These are phyloP conservation scores for Rhynchospora breviuscula DNA, from an alignment of 176 grass and related monocot genomes.

Conservation along the genomic window DNA sequence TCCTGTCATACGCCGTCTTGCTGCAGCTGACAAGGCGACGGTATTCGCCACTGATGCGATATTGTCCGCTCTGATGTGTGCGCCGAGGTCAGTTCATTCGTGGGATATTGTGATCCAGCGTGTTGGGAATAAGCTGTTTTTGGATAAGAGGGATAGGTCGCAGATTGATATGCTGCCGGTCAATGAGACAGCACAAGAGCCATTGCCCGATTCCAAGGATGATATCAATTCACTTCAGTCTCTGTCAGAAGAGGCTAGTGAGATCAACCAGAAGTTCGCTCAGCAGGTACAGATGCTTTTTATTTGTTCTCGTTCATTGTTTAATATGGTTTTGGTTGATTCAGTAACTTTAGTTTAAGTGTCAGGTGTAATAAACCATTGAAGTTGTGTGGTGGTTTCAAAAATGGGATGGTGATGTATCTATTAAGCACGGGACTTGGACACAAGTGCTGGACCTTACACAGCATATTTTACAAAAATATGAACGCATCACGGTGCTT, in stretches of 20 bases:
- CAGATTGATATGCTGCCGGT: slow-evolving; percentile 75
- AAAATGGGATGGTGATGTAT: too few relatives aligned
- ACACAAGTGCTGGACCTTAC: too few relatives aligned
- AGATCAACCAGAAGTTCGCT: slow-evolving; percentile 91
- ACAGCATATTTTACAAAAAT: too few relatives aligned
- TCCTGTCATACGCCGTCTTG: slow-evolving; percentile 72
- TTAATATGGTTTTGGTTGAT: not conserved
- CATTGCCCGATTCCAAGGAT: slow-evolving; percentile 66
- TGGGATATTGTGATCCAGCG: slow-evolving; percentile 86
- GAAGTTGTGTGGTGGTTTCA: too few relatives aligned
- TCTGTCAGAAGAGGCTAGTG: slow-evolving; percentile 65
- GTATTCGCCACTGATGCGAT: slow-evolving; percentile 81
- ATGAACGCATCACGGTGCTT: too few relatives aligned
- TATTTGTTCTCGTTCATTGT: not conserved
- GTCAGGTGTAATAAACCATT: too few relatives aligned
- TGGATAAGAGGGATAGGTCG: slow-evolving; percentile 77
- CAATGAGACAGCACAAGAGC: slow-evolving; percentile 75
- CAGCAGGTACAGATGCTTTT: slow-evolving; percentile 49
- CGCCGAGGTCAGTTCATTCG: slow-evolving; percentile 55
- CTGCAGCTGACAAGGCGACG: slow-evolving; percentile 64
- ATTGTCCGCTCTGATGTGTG: slow-evolving; percentile 65
- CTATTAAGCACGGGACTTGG: too few relatives aligned
- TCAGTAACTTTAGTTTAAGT: not conserved
- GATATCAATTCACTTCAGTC: slow-evolving; percentile 72
- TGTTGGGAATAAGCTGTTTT: slow-evolving; percentile 84